Evolutionary conservation across 441 rosid species (phyloP).

Genomic region (Theobroma grandiflorum): DNA sequence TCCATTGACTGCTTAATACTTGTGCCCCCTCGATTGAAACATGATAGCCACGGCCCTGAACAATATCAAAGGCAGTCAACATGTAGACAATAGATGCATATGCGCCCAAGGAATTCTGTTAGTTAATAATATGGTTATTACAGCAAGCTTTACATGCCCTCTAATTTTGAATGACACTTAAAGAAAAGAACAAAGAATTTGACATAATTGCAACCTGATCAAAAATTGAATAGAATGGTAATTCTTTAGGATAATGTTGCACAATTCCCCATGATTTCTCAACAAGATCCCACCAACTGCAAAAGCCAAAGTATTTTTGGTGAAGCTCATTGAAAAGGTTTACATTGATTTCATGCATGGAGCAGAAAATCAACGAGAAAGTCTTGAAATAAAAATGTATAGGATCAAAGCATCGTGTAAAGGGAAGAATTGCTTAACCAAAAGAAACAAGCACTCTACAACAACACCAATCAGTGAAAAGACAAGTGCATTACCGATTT

Average conservation of each 20-base stretch:
- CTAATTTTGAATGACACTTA: neutral
- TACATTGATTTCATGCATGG: neutral
- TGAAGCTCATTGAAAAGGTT: slow-evolving; percentile 4
- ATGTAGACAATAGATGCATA: neutral
- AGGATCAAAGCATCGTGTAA: neutral
- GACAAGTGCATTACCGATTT: slow-evolving; percentile 57
- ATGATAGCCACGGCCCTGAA: slow-evolving; percentile 81
- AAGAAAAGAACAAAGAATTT: slow-evolving; percentile 8
- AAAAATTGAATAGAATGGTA: slow-evolving; percentile 87
- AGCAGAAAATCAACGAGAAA: neutral
- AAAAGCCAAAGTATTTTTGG: slow-evolving; percentile 21
- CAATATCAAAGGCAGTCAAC: slow-evolving; percentile 23
- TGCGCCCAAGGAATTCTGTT: neutral
- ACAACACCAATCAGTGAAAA: neutral
- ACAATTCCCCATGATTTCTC: slow-evolving; percentile 82
- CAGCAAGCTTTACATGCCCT: neutral
- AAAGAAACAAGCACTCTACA: neutral
- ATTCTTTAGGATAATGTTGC: slow-evolving; percentile 64
- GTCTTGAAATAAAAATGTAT: neutral
- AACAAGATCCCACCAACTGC: slow-evolving; percentile 91
- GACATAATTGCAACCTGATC: slow-evolving; percentile 65
- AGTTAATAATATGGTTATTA: neutral
- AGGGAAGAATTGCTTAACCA: neutral
- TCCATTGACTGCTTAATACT: slow-evolving; percentile 63
- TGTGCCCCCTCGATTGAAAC: slow-evolving; percentile 62